Base-by-base conservation (phyloP, 805 yeast genomes). In the Isabelozyma heimii region DNA sequence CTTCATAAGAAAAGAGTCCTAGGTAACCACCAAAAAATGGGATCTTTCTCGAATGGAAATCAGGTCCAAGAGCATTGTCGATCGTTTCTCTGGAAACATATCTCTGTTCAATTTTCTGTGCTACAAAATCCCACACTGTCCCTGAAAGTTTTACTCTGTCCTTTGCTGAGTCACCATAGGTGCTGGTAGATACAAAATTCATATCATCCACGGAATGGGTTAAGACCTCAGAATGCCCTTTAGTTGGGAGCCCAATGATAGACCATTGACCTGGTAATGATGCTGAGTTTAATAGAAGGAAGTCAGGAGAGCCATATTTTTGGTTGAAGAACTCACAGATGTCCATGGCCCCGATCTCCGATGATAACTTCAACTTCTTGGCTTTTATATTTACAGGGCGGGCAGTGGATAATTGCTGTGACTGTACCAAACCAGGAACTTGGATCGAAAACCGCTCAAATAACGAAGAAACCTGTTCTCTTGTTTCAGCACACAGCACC, bases 21-120 rank as follows among this genome's bases (percentile, higher is more conserved):
- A 91, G 72, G 30, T 89, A 75, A 0, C 99, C 99, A n/a, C 99
- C 98, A 48, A 83, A 70, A 58, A 94, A 94, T 1, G 97, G 96
- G 15, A 89, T 69, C 0, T 70, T 67, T 7, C 71, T 55, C 2
- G 51, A 26, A 37, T 59, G 62, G 5, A 40, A 40, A 16, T 51
- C 40, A 8, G 49, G 42, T 2, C 57, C 54, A 4, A 61, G 45
- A 15, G 53, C 47, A 5, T 49, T 44, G 14, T 59, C 51, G n/a
- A 77, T 57, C 0, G 55, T 43, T 0, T 52, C 55, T 47, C 76
- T 62, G 2, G 72, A 59, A 42, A 69, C 66, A 38, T 67, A 64
- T 47, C 59, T 57, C 6, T 59, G 48, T 8, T 66, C 56, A 83
- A 87, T 82, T 43, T 65, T 74, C 1, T 62, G 47, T 0, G 87